Base-by-base conservation (phyloP, 768 basidiomycete species). In the Pulveroboletus sp. region DNA sequence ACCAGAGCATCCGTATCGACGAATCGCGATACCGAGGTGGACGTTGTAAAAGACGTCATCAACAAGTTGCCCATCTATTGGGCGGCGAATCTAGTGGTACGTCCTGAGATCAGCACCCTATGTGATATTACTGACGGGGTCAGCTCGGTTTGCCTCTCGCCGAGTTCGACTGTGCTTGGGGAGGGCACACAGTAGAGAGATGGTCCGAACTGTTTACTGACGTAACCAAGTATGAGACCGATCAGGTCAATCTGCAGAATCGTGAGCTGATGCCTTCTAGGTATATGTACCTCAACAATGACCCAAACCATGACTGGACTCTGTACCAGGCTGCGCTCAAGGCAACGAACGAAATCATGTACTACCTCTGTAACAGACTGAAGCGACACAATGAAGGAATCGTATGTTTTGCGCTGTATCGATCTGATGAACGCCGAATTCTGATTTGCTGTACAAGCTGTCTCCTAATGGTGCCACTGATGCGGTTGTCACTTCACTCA, bases 21-120 rank as follows among this genome's bases (percentile, higher is more conserved):
- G 11, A 20, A 24, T 14, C 6, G 9, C 9, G 5, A 35, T 9
- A 44, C 39, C 40, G 67, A 54, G 27, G 62, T 87, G 19, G 84
- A 89, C 59, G 74, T 89, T 31, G 76, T 88, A 7, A 71, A 70
- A 35, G 82, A 89, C 55, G 85, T 89, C 19, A 76, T 85, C 58
- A 84, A 88, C 53, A 60, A 74, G 23, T 50, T 85, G 32, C 80
- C 86, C 0, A 63, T 84, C 5, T 73, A 78, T 50, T 89, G 83
- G 83, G 71, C 83, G 24, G 75, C 76, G 10, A 70, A 77, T 27
- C 61, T 78, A 45, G 67, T 86, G 49, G 86, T 86, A 51, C 55
- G 83, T 54, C 9, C 9, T 14, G 23, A 14, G 29, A 6, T 16
- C 30, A 31, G 37, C 19, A 4, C 2, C 24, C 12, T 29, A 13